Percentiles rank a stretch among this genome's conserved stretches.
These are phyloP conservation scores for Tricholoma bakamatsutake DNA, from an alignment of 768 basidiomycete genomes.

Conservation along the genomic window DNA sequence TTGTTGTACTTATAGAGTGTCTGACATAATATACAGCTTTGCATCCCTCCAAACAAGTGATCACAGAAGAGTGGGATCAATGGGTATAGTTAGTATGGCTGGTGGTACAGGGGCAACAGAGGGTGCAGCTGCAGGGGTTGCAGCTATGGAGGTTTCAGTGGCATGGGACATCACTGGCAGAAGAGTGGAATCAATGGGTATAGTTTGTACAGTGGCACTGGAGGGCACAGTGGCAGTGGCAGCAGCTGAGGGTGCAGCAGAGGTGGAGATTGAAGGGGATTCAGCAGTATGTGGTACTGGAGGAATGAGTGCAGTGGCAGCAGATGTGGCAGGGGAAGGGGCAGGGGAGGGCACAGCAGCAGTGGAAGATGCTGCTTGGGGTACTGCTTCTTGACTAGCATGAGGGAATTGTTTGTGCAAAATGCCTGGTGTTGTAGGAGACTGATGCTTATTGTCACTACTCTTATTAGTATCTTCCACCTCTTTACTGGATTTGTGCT, in stretches of 20 bases:
- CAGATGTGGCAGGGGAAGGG: not conserved
- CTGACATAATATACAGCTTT: too few relatives aligned
- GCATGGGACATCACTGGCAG: not conserved
- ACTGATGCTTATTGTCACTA: not conserved
- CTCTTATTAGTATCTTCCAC: not conserved
- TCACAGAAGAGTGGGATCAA: too few relatives aligned
- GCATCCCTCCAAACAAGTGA: too few relatives aligned
- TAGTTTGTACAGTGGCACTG: too few relatives aligned
- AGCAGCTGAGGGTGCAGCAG: not conserved
- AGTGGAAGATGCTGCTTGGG: not conserved
- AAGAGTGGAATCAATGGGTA: not conserved
- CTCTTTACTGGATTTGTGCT: not conserved
- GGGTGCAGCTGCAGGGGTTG: too few relatives aligned
- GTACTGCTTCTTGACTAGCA: not conserved
- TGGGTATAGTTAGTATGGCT: too few relatives aligned
- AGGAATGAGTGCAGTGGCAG: not conserved
- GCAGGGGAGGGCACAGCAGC: not conserved
- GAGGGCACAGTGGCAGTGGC: not conserved
- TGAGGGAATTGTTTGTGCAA: not conserved
- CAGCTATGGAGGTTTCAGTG: too few relatives aligned
- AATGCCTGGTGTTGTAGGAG: not conserved
- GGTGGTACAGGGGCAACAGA: too few relatives aligned
- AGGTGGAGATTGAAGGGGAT: too few relatives aligned
- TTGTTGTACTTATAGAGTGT: too few relatives aligned
- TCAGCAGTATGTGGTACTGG: not conserved